These are phyloP conservation scores for Globisporangium paddicum DNA, from an alignment of 352 stramenopile species.

Conservation along the genomic window DNA sequence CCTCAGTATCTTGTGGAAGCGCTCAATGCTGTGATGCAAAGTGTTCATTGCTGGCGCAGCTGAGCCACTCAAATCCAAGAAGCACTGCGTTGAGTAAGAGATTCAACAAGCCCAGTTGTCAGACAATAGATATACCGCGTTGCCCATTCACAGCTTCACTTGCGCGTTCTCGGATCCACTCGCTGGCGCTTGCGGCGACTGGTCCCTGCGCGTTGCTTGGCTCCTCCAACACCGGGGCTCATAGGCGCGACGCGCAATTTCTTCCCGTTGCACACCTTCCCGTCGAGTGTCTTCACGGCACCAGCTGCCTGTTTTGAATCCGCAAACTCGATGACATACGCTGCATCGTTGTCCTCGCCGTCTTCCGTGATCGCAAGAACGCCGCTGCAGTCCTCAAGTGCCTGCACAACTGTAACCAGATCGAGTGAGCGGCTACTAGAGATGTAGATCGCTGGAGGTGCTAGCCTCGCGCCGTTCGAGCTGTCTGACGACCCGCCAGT, in stretches of 20 bases:
- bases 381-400: conserved; percentile 41
- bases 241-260: conserved; percentile 35
- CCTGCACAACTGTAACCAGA: conserved; percentile 36
- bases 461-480: conserved; percentile 1
- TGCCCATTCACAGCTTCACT: conserved; percentile 4
- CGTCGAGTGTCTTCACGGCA: conserved; percentile 45
- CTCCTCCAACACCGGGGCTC: conserved; percentile 5
- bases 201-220: conserved; percentile 19
- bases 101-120: neutral
- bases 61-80: neutral
- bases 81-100: neutral
- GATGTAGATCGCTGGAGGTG: conserved; percentile 33
- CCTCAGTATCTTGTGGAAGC: too few species aligned
- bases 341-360: conserved; percentile 20
- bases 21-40: too few species aligned
- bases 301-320: conserved; percentile 31
- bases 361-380: conserved; percentile 54
- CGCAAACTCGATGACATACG: conserved; percentile 52
- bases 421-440: conserved; percentile 48
- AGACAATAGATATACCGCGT: neutral
- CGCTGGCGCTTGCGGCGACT: conserved; percentile 68
- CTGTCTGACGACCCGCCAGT: neutral
- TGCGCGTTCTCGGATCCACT: conserved; percentile 29
- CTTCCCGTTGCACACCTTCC: conserved; percentile 40
- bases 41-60: neutral